Evolutionary conservation across 1,139 yeast species (phyloP), one percentile per base, ranked within the genome.

Genomic region (Eremothecium cymbalariae): DNA sequence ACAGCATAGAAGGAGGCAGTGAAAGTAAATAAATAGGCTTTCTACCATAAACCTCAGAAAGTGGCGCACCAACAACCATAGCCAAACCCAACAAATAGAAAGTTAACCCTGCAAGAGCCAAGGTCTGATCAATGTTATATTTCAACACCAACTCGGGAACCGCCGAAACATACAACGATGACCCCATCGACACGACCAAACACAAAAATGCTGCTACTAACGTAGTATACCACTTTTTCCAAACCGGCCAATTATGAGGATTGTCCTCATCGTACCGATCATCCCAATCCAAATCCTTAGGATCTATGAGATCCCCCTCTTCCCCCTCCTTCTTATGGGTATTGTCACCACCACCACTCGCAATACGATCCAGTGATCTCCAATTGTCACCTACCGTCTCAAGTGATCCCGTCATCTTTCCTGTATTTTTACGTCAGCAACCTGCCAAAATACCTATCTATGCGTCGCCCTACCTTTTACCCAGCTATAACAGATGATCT

Each of bases 21-120:
- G 83, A 67, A 7, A 63, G 38, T 28, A 76, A 45, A 54, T 81
- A 81, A 31, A 80, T 70, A 39, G 72, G 65, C 49, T 74, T 72
- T 49, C 93, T 69, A 25, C 94, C 93, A 44, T 73, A 67, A n/a
- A 77, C 54, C 59, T 81, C 93, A 12, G 86, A 77, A 29, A 80
- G 55, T 18, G 93, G 93, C 6, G 88, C 86, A n/a, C 82, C 77
- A 34, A 80, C 44, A 9, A 77, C 73, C 1, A 90, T 90, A 0
- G 86, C 79, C 34, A 81, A 65, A 11, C 94, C 93, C 32, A 81
- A 39, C 38, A 82, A 59, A 52, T 81, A 82, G 44, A 81, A 70
- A 0, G 90, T 73, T 42, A 81, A 65, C 7, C 90, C 93, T 1
- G 82, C 61, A 22, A 80, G 52, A 12, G 72, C 76, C 41, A 79